A percentile compares a stretch with the other conserved stretches of the same genome.
phyloP scores from a whole-genome alignment of 495 filamentous ascomycete species.

The Penicillium ucsense region DNA sequence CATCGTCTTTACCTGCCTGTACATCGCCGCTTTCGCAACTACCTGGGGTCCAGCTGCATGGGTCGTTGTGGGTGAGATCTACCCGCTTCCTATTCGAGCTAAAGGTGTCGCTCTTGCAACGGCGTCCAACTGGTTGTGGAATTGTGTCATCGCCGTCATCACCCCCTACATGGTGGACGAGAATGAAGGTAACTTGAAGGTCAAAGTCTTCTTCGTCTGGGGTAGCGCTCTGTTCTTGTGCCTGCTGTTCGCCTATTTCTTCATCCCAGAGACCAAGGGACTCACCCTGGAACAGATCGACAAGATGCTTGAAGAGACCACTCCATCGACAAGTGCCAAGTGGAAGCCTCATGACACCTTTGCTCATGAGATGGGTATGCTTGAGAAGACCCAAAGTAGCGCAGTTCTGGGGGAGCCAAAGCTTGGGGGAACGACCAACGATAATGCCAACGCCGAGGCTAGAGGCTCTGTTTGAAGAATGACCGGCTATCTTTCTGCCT shows the following conservation, averaged over 20 bases:
- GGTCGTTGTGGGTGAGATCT: slow-evolving; percentile 78
- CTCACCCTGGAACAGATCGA: slow-evolving; percentile 80
- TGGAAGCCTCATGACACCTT: slow-evolving; percentile 68
- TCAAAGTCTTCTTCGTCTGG: slow-evolving; percentile 76
- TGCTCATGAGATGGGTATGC: slow-evolving; percentile 48
- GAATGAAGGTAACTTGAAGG: slow-evolving; percentile 53
- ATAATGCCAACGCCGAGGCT: background rate
- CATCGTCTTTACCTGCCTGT: slow-evolving; percentile 72
- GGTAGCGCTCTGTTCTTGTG: slow-evolving; percentile 54
- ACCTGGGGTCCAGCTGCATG: slow-evolving; percentile 75
- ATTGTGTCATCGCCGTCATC: slow-evolving; percentile 56
- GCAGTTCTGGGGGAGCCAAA: slow-evolving; percentile 1
- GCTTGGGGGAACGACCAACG: background rate
- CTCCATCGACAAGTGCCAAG: slow-evolving; percentile 55
- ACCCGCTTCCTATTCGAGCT: slow-evolving; percentile 67
- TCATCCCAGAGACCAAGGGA: slow-evolving; percentile 73
- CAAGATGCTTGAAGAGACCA: slow-evolving; percentile 73
- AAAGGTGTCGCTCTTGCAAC: slow-evolving; percentile 68
- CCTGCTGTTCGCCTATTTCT: slow-evolving; percentile 61
- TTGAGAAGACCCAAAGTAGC: slow-evolving; percentile 26
- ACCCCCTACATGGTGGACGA: slow-evolving; percentile 63
- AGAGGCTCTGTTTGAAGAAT: background rate
- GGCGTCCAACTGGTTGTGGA: slow-evolving; percentile 78
- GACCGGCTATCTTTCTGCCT: too few species aligned
- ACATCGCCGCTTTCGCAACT: slow-evolving; percentile 74